Percentiles rank a stretch among this genome's conserved stretches.
These are phyloP conservation scores for Cercospora sp. DNA, from an alignment of 2,329 filamentous ascomycete genomes.

Conservation along the genomic window DNA sequence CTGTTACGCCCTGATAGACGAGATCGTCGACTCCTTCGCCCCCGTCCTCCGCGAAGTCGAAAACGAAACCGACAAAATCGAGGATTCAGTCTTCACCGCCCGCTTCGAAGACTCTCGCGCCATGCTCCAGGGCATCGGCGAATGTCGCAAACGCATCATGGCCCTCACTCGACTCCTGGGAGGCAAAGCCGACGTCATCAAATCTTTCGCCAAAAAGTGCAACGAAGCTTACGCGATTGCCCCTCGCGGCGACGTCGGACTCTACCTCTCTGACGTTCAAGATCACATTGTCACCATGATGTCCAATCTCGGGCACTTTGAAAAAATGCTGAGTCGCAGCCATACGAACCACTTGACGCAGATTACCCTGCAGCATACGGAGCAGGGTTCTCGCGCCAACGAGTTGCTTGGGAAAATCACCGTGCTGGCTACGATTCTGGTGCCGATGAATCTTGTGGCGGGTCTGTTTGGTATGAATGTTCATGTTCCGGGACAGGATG, in stretches of 20 bases:
- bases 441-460: constrained; percentile 90
- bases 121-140: constrained; percentile 85
- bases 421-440: constrained; percentile 88
- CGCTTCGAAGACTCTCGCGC: constrained; percentile 84
- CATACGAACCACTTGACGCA: constrained; percentile 97
- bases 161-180: constrained; percentile 87
- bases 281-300: constrained; percentile 99
- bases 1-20: constrained; percentile 96
- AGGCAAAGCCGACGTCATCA: constrained; percentile 97
- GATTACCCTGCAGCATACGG: constrained; percentile 86
- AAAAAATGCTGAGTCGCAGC: constrained; percentile 92
- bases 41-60: constrained; percentile 87
- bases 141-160: constrained; percentile 92
- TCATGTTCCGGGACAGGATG: constrained; percentile 62
- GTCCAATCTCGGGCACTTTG: constrained; percentile 90
- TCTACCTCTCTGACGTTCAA: constrained; percentile 96
- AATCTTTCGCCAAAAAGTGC: constrained; percentile 96
- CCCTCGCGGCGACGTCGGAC: constrained; percentile 90
- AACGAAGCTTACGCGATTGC: constrained; percentile 97
- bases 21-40: constrained; percentile 95
- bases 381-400: constrained; percentile 85
- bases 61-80: constrained; percentile 84
- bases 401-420: constrained; percentile 92
- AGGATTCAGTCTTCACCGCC: constrained; percentile 92
- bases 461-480: constrained; percentile 90